Base-by-base conservation (phyloP, 352 stramenopile genomes). In the Pythium vanterpoolii region DNA sequence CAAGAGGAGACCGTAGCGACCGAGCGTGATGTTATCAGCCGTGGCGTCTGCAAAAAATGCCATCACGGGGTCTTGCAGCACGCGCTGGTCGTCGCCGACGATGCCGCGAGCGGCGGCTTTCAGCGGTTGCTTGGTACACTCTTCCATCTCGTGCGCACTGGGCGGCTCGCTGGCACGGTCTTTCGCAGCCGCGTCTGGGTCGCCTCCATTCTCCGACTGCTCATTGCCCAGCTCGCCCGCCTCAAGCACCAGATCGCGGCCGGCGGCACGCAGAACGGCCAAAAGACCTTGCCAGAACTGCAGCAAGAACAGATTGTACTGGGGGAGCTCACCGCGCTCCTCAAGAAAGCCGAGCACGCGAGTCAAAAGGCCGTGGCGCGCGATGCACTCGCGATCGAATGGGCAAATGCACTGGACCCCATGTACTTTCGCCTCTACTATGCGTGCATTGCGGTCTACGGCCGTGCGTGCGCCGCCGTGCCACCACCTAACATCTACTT, bases 371-470 rank as follows among this genome's bases (percentile, higher is more conserved):
- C 73, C 19, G 71, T 69, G 16, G 58, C 61, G n/a, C 72, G 81
- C n/a, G 77, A 88, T 50, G 69, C 84, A 27, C 55, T 87, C 38
- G 71, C 72, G 11, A 87, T 93, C 26, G 60, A 72, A n/a, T 64
- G 91, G 42, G 76, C 81, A 7, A 89, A 76, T 58, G 55, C 73
- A 9, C 83, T 71, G 23, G 83, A 93, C 42, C 71, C 83, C 31
- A 89, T 93, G 83, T 93, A 91, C 78, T 93, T 91, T 62, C 71
- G 81, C 36, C 76, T 72, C 42, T 90, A 93, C 68, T 89, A 91
- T 54, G 69, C 77, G 30, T 69, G 69, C 18, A 71, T 93, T 19
- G 76, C 87, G n/a, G 61, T 93, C 38, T 90, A 89, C 39, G 81
- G 83, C 39, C 79, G 83, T 31, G 71, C 67, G 1, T 89, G 78